Base-by-base conservation (phyloP, 2,329 filamentous ascomycete genomes). In the Penicillium sp. region DNA sequence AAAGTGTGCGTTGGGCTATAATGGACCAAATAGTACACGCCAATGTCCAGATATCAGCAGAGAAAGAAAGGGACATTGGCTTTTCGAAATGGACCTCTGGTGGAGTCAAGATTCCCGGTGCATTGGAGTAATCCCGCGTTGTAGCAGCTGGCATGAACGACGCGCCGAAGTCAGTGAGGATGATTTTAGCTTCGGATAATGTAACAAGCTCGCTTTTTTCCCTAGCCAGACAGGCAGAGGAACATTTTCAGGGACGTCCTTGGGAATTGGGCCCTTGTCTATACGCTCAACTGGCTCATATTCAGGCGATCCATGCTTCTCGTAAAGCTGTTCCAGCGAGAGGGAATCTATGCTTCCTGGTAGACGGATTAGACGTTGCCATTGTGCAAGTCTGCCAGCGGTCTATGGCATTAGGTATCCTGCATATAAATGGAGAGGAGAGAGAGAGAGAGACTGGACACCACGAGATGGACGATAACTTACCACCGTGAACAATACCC, bases 161-260 rank as follows among this genome's bases (percentile, higher is more conserved):
- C 40, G 68, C 64, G 11, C 66, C 67, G 58, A 69, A 72, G 53
- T 72, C 69, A 50, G 53, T 58, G 1, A 72, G 64, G 41, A 71
- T 46, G 0, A 65, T 31, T 4, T 53, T 52, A 1, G 62, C 54
- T 11, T 72, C 69, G 1, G 53, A 51, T 18, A 68, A 25, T 8
- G 54, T 51, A 37, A 69, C 62, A 0, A 65, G 47, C 35, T 66
- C 52, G 6, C 62, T 62, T 55, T 31, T 52, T 67, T 66, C 2
- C 63, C 66, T 18, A 71, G 57, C 31, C 38, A 62, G 3, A 66
- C 46, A 5, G 62, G 61, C 1, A 59, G 13, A 3, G 62, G 60
- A 44, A 61, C 67, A 16, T 60, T 57, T 4, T 51, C 4, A 29
- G 68, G 67, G 37, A 57, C 54, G 49, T 62, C 65, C 0, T 58